Percentiles rank a stretch among this genome's conserved stretches.
These are phyloP conservation scores for Lomentospora prolificans DNA, from an alignment of 2,329 filamentous ascomycete genomes.

Conservation along the genomic window DNA sequence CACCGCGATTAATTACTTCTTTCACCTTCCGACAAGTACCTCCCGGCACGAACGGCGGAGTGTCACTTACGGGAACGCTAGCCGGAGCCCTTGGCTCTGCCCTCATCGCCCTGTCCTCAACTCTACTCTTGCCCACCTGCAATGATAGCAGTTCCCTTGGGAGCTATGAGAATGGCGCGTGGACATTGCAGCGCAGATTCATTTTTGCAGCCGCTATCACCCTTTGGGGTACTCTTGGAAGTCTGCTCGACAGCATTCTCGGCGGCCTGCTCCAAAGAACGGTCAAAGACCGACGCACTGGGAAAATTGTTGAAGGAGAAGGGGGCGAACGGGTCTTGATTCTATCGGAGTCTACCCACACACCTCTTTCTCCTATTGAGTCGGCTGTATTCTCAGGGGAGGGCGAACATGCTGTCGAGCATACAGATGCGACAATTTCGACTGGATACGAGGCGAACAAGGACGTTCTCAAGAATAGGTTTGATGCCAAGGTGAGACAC, in stretches of 20 bases:
- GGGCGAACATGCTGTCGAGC: slow-evolving; percentile 31
- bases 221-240: slow-evolving; percentile 67
- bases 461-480: slow-evolving; percentile 29
- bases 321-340: slow-evolving; percentile 53
- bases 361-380: slow-evolving; percentile 13
- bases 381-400: slow-evolving; percentile 32
- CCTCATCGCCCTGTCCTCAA: slow-evolving; percentile 55
- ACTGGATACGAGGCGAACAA: slow-evolving; percentile 11
- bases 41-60: slow-evolving; percentile 86
- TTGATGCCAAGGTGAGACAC: slow-evolving; percentile 39
- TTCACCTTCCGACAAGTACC: slow-evolving; percentile 68
- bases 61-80: slow-evolving; percentile 63
- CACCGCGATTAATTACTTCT: slow-evolving; percentile 80
- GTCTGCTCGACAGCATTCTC: slow-evolving; percentile 76
- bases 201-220: slow-evolving; percentile 49
- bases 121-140: slow-evolving; percentile 63
- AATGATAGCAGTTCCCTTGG: slow-evolving; percentile 23
- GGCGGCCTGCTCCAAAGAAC: slow-evolving; percentile 79
- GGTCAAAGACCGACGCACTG: slow-evolving; percentile 71
- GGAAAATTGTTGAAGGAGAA: slow-evolving; percentile 81
- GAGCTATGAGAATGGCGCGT: slow-evolving; percentile 33
- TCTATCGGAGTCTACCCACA: background rate
- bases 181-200: slow-evolving; percentile 36
- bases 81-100: slow-evolving; percentile 68
- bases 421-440: slow-evolving; percentile 15